These are phyloP conservation scores for Hortiboletus campestris DNA, from an alignment of 768 basidiomycete genomes.

Conservation along the genomic window DNA sequence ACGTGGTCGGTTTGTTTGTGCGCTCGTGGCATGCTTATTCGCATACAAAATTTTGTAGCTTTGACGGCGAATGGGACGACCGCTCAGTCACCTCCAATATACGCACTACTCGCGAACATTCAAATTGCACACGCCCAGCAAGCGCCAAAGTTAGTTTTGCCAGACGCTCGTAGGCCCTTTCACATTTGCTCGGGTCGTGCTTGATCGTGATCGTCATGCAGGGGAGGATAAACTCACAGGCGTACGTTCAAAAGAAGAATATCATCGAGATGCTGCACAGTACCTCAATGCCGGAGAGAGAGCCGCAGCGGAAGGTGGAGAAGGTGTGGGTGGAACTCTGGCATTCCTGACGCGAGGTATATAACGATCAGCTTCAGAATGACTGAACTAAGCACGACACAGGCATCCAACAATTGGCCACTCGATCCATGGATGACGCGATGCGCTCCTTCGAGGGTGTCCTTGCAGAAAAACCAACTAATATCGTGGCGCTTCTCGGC, in stretches of 20 bases:
- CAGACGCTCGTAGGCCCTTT: slow-evolving; percentile 62
- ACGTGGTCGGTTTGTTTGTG: slow-evolving; percentile 24
- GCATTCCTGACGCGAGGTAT: slow-evolving; percentile 67
- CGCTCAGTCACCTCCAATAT: slow-evolving; percentile 65
- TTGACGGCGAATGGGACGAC: slow-evolving; percentile 49
- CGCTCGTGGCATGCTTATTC: slow-evolving; percentile 1
- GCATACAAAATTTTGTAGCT: slow-evolving; percentile 33
- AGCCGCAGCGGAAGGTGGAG: slow-evolving; percentile 56
- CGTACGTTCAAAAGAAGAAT: slow-evolving; percentile 65
- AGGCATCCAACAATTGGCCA: slow-evolving; percentile 85
- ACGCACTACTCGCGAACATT: slow-evolving; percentile 82
- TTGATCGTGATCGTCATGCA: slow-evolving; percentile 24
- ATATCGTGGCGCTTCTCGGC: slow-evolving; percentile 83
- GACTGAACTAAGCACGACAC: background rate
- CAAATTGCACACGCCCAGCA: slow-evolving; percentile 74
- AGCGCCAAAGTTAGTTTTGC: slow-evolving; percentile 78
- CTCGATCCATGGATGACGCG: slow-evolving; percentile 79
- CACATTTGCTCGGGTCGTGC: background rate
- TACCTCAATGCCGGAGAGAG: slow-evolving; percentile 62
- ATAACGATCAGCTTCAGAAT: slow-evolving; percentile 2
- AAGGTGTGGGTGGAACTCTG: slow-evolving; percentile 53
- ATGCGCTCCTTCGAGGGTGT: slow-evolving; percentile 79
- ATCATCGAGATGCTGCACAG: slow-evolving; percentile 66
- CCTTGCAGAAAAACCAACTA: slow-evolving; percentile 74
- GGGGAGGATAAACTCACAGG: slow-evolving; percentile 62